These are phyloP conservation scores for Colletotrichum graminicola DNA, from an alignment of 2,329 filamentous ascomycete genomes.

Conservation along the genomic window DNA sequence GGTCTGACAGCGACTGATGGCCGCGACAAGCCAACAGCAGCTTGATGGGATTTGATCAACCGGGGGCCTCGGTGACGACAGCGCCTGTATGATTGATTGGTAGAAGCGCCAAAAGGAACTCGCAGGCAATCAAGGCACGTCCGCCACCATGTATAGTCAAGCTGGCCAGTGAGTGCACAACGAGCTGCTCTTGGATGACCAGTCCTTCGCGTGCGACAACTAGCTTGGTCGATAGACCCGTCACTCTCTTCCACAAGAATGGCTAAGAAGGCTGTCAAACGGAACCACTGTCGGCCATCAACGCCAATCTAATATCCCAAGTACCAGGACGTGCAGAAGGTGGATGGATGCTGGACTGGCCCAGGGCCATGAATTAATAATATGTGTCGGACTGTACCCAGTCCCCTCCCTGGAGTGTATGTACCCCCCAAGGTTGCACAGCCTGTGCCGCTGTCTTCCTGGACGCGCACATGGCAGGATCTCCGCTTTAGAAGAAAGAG, in stretches of 20 bases:
- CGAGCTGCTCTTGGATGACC: not conserved
- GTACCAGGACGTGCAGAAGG: not conserved
- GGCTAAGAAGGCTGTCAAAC: conserved; percentile 10
- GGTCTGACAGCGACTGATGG: not conserved
- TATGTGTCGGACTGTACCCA: not conserved
- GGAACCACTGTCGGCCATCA: not conserved
- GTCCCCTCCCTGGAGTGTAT: conserved; percentile 1
- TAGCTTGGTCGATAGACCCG: conserved; percentile 26
- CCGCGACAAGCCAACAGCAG: conserved; percentile 2
- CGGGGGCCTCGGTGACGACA: conserved; percentile 23
- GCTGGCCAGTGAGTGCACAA: conserved; percentile 10
- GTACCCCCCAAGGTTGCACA: conserved; percentile 29
- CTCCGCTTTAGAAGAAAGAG: conserved; percentile 4
- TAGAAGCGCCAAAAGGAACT: conserved; percentile 1
- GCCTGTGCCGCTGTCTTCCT: conserved; percentile 38
- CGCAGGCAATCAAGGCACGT: conserved; percentile 5
- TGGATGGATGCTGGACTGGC: conserved; percentile 1
- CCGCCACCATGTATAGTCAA: conserved; percentile 1
- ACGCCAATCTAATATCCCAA: not conserved
- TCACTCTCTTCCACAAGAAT: conserved; percentile 16
- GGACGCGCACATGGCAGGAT: conserved; percentile 36
- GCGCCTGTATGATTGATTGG: not conserved
- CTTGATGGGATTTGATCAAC: not conserved
- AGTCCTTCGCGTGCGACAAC: conserved; percentile 13
- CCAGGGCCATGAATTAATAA: not conserved